Evolutionary conservation across 768 basidiomycete genomes (phyloP).

Genomic region (Tricholomella constricta): DNA sequence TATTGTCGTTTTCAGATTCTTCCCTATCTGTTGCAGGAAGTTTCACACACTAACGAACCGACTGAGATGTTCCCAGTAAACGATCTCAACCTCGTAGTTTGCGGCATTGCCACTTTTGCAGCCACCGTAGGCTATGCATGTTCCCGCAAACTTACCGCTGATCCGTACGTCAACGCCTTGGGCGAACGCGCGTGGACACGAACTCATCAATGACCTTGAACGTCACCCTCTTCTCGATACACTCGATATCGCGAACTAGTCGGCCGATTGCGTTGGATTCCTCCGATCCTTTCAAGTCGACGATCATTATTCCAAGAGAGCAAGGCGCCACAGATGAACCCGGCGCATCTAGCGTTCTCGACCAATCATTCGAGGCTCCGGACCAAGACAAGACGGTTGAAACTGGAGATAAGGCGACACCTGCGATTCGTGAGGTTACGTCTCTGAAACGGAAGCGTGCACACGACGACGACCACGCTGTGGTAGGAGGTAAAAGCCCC

Average conservation of each 20-base stretch:
- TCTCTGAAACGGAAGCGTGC: constrained; percentile 33
- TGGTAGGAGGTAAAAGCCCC: constrained; percentile 12
- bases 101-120: constrained; percentile 60
- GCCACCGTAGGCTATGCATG: constrained; percentile 62
- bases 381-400: not conserved
- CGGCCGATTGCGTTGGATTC: constrained; percentile 3
- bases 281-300: constrained; percentile 7
- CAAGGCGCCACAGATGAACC: not conserved
- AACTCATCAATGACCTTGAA: constrained; percentile 9
- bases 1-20: too few relatives aligned
- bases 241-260: constrained; percentile 11
- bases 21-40: too few relatives aligned
- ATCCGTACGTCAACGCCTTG: constrained; percentile 28
- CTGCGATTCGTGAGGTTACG: not conserved
- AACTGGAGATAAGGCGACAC: not conserved
- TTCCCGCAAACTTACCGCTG: constrained; percentile 39
- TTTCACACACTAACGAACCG: not conserved
- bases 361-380: not conserved
- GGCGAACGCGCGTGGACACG: constrained; percentile 1
- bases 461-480: constrained; percentile 23
- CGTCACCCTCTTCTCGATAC: constrained; percentile 3
- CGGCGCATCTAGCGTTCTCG: not conserved
- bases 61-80: constrained; percentile 47
- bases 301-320: not conserved
- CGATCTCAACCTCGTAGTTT: constrained; percentile 57